These are phyloP conservation scores for Calonectria montana DNA, from an alignment of 2,329 filamentous ascomycete genomes.

Conservation along the genomic window DNA sequence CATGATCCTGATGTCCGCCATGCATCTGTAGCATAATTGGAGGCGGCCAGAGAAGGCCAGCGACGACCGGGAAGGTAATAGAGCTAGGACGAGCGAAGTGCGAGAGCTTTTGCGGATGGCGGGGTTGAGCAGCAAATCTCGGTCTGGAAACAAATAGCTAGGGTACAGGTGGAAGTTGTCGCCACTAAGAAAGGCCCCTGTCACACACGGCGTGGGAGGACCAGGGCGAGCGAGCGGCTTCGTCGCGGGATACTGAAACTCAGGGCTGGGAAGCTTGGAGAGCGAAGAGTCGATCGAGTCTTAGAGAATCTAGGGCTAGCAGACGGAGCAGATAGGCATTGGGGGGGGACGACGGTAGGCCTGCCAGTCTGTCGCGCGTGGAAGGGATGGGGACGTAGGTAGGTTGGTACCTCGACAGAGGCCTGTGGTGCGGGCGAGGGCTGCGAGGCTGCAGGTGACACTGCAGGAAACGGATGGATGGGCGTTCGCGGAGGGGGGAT, in stretches of 20 bases:
- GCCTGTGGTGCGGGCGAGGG: not conserved
- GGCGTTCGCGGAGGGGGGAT: not conserved
- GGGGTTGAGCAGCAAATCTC: constrained; percentile 43
- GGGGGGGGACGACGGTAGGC: not conserved
- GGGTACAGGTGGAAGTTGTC: constrained; percentile 26
- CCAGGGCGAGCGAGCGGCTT: constrained; percentile 12
- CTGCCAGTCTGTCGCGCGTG: not conserved
- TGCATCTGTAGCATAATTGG: constrained; percentile 58
- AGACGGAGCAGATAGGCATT: not conserved
- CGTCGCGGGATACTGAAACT: constrained; percentile 30
- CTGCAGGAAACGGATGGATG: constrained; percentile 19
- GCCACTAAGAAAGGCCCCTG: constrained; percentile 23
- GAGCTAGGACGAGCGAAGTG: constrained; percentile 29
- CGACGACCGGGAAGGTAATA: constrained; percentile 32
- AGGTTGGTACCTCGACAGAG: not conserved
- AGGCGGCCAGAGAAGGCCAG: constrained; percentile 40
- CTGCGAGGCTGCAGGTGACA: constrained; percentile 25
- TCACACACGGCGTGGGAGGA: constrained; percentile 20
- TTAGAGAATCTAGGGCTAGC: not conserved
- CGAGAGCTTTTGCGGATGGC: constrained; percentile 34
- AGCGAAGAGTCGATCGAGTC: constrained; percentile 22
- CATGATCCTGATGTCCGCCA: constrained; percentile 55
- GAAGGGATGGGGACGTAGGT: not conserved
- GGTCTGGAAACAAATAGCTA: constrained; percentile 32
- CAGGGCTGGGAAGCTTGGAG: constrained; percentile 26